A percentile compares a stretch with the other conserved stretches of the same genome.
Evolutionary conservation across 345 rosid species (phyloP).

Genomic region (Noccaea caerulescens): DNA sequence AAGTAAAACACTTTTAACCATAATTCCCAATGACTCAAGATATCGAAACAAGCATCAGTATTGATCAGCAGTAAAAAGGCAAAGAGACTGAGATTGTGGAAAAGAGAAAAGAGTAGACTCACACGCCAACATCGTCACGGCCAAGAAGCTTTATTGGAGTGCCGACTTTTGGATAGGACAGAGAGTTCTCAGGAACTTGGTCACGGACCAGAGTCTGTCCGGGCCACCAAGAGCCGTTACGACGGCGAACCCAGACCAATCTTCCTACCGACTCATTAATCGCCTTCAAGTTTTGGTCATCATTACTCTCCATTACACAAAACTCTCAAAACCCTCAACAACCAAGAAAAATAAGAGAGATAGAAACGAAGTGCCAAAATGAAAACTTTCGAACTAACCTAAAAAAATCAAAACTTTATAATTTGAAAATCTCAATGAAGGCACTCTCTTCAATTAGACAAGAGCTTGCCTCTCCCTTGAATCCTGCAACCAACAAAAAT

Average conservation of each 20-base stretch:
- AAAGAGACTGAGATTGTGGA: background rate
- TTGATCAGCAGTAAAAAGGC: background rate
- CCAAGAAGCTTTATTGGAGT: constrained; percentile 97
- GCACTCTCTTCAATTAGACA: constrained; percentile 33
- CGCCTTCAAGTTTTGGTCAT: constrained; percentile 58
- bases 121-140: constrained; percentile 95
- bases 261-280: constrained; percentile 88
- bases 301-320: constrained; percentile 72
- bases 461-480: constrained; percentile 31
- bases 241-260: constrained; percentile 95
- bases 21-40: background rate
- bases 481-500: constrained; percentile 34
- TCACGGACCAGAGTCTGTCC: constrained; percentile 79
- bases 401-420: constrained; percentile 32
- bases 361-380: constrained; percentile 3
- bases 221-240: constrained; percentile 99
- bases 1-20: constrained; percentile 9
- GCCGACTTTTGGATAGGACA: constrained; percentile 84
- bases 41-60: background rate
- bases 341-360: background rate
- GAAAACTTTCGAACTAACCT: constrained; percentile 28
- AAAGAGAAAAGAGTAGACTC: constrained; percentile 48
- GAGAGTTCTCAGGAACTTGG: constrained; percentile 71
- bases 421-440: constrained; percentile 34
- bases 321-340: constrained; percentile 26